phyloP scores from a whole-genome alignment of 1,284 basidiomycete species.

The Fereydounia khargensis region DNA sequence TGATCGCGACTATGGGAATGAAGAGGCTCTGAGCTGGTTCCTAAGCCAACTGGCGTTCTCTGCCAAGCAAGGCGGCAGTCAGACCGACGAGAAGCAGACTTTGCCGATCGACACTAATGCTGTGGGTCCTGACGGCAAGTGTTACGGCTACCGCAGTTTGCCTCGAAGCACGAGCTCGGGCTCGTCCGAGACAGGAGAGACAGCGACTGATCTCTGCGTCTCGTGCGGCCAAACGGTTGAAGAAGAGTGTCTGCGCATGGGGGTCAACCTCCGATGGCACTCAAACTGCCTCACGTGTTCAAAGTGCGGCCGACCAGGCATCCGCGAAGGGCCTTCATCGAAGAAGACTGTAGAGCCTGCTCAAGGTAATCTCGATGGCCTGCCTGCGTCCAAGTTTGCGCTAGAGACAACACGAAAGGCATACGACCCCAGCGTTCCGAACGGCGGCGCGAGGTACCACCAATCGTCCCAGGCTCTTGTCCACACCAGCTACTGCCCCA shows the following conservation, averaged over 20 bases:
- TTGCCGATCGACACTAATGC: conserved; percentile 32
- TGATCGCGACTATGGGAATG: conserved; percentile 80
- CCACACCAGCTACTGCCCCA: conserved; percentile 65
- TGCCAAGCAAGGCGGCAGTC: conserved; percentile 60
- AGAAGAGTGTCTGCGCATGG: conserved; percentile 90
- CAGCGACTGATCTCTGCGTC: conserved; percentile 76
- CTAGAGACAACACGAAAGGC: conserved; percentile 33
- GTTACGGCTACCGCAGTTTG: conserved; percentile 50
- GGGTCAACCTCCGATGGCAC: conserved; percentile 95
- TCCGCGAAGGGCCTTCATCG: conserved; percentile 19
- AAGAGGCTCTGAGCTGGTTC: conserved; percentile 81
- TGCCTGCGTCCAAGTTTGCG: conserved; percentile 39
- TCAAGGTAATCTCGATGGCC: conserved; percentile 17
- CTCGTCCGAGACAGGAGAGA: conserved; percentile 47
- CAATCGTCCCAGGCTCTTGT: conserved; percentile 2
- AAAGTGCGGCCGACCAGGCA: conserved; percentile 63
- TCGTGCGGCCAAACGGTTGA: conserved; percentile 87
- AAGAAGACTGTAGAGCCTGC: conserved; percentile 20
- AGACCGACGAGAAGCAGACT: conserved; percentile 27
- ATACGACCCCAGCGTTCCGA: too few species aligned
- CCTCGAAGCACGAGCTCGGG: conserved; percentile 42
- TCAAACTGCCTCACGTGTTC: conserved; percentile 82
- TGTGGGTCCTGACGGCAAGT: conserved; percentile 28
- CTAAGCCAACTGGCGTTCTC: conserved; percentile 87
- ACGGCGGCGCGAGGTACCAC: neutral